These are phyloP conservation scores for Pholiota adiposa DNA, from an alignment of 1,284 basidiomycete species.

Conservation along the genomic window DNA sequence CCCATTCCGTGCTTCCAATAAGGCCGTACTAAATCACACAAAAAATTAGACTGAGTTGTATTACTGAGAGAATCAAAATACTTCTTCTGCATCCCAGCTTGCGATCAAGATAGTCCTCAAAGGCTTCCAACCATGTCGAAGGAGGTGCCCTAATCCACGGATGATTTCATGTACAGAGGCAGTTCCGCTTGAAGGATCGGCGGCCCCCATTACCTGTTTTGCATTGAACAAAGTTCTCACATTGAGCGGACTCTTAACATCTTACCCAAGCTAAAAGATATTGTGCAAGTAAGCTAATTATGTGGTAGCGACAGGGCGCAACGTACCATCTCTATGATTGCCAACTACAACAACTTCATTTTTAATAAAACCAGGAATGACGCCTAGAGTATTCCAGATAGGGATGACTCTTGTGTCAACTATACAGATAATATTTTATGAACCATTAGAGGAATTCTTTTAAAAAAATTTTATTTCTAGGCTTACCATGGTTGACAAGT, in stretches of 20 bases:
- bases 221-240: neutral
- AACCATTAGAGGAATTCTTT: neutral
- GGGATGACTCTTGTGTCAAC: slow-evolving; percentile 78
- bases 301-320: neutral
- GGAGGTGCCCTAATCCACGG: slow-evolving; percentile 76
- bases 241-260: neutral
- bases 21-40: slow-evolving; percentile 68
- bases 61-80: slow-evolving; percentile 25
- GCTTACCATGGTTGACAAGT: slow-evolving; percentile 65
- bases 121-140: slow-evolving; percentile 86
- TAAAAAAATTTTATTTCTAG: neutral
- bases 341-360: slow-evolving; percentile 88
- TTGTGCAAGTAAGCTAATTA: neutral
- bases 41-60: neutral
- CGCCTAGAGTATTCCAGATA: slow-evolving; percentile 86
- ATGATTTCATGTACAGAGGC: slow-evolving; percentile 82
- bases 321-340: slow-evolving; percentile 82
- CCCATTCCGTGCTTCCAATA: slow-evolving; percentile 89
- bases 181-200: slow-evolving; percentile 88
- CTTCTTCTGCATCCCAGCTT: slow-evolving; percentile 93
- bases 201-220: slow-evolving; percentile 66
- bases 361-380: slow-evolving; percentile 85
- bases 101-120: slow-evolving; percentile 81
- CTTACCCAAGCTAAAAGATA: slow-evolving; percentile 29
- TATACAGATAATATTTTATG: slow-evolving; percentile 18